Evolutionary conservation across 139 green algal species (phyloP).

Genomic region (Chlamydomonas sphaeroides): DNA sequence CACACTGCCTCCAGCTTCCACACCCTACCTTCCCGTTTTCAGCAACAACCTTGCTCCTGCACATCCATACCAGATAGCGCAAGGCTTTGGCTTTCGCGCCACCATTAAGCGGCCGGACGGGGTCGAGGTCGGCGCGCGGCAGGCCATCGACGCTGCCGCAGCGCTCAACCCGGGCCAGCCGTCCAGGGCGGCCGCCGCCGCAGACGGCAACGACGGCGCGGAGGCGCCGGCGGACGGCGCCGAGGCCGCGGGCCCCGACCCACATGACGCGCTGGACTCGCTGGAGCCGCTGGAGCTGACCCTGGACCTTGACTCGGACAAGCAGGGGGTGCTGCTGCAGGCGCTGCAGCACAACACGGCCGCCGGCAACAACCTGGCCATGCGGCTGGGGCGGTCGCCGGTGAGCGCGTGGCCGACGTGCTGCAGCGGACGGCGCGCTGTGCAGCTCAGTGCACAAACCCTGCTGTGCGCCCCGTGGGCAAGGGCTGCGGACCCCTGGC

Average conservation of each 20-base stretch:
- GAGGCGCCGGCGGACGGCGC: not conserved
- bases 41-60: no score
- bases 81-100: slow-evolving; percentile 28
- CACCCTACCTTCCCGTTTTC: no score
- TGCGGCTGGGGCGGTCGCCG: not conserved
- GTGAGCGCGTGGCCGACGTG: not conserved
- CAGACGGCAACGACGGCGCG: no score
- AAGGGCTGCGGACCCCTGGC: no score
- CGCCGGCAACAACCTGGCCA: not conserved
- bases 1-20: no score
- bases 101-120: slow-evolving; percentile 7
- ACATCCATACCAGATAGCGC: no score
- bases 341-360: not conserved
- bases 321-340: not conserved
- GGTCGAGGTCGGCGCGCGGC: not conserved
- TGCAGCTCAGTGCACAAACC: no score
- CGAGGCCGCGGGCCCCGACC: not conserved
- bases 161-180: not conserved
- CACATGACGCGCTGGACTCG: not conserved
- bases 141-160: slow-evolving; percentile 2
- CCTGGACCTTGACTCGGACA: not conserved
- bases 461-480: no score
- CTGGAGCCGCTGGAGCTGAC: slow-evolving; percentile 20
- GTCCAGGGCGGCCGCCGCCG: not conserved
- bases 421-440: no score